Base-by-base conservation (phyloP, 768 basidiomycete genomes). In the Russula griseocarnosa region DNA sequence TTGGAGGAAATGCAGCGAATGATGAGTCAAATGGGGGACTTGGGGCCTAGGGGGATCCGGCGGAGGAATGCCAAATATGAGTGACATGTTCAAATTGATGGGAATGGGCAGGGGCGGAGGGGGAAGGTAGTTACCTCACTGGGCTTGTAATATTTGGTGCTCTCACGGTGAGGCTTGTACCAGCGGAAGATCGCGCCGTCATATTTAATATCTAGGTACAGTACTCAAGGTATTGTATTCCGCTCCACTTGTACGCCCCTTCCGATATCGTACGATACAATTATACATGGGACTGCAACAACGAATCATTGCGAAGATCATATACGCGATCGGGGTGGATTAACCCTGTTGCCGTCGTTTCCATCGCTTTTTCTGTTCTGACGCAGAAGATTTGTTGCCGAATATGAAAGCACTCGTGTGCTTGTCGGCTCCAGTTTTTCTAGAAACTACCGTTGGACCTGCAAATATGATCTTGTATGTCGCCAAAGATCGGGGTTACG, bases 1-100 rank as follows among this genome's bases (percentile, higher is more conserved):
- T 90, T 96, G 89, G 90, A 92, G 64, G 93, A 96, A 74, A 93
- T 95, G 91, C 91, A 94, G 76, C 83, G 92, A 88, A 92, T 92
- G 88, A 94, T 95, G 90, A 76, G 84, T 57, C 86, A 88, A 61
- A 91, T 93, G 88, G 92, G 90, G 56, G 79, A 78, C 16, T 69
- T 81, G 86, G 11, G 84, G 84, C 7, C 74, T 85, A 4, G 85
- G 84, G 26, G 88, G 86, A 20, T 70, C 86, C 63, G 83, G 82
- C 24, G 86, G 86, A 50, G 84, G 85, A 3, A 83, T 86, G 82
- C 81, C 83, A 55, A 83, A 84, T 58, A 84, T 91, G 81, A 81
- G 76, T 24, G 89, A 92, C 67, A 87, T 92, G 86, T 79, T 90
- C 73, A 90, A 90, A 77, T 88, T 91, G 89, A 90, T 91, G 89